Base-by-base conservation (phyloP, 2,329 filamentous ascomycete genomes). In the Pseudogymnoascus sp. region DNA sequence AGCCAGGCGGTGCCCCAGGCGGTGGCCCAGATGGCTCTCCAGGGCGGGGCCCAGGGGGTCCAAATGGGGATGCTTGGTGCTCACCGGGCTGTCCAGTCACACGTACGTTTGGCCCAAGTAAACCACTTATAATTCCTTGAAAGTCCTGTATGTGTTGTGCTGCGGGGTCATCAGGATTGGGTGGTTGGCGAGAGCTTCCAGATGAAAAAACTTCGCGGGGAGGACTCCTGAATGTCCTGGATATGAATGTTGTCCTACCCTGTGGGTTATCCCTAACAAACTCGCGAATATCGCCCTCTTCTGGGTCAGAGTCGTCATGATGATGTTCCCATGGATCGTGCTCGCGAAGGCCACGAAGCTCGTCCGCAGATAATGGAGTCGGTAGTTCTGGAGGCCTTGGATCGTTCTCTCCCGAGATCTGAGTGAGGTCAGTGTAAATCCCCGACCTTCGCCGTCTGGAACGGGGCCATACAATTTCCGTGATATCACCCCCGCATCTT, bases 401-500 rank as follows among this genome's bases (percentile, higher is more conserved):
- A 67, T 92, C 89, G 68, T 84, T 85, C n/a, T 55, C 29, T 3
- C 29, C 29, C 19, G 49, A 55, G 29, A 55, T 33, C 49, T 55
- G n/a, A 55, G 49, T 21, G n/a, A 33, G 29, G 49, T 55, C 29
- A 55, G 49, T 55, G 49, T 55, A 19, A 33, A 21, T 55, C 7
- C 49, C 29, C 2, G 14, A 12, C 10, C n/a, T 33, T 11, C n/a
- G 29, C n/a, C 16, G n/a, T 11, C 6, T 31, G 3, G 49, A 33
- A 55, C 10, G 29, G 21, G n/a, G 49, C 33, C 58, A 39, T 79
- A 96, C 92, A 69, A 97, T 91, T 77, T 99, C 92, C 14, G 86
- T 91, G 67, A 91, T 87, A 19, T 96, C 91, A 38, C 86, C 85
- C 3, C 81, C 73, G 72, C 94, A 99, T n/a, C 78, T 74, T 14